Percentiles rank a stretch among this genome's conserved stretches.
phyloP scores from a whole-genome alignment of 345 rosid species.

The Eucalyptus regnans region DNA sequence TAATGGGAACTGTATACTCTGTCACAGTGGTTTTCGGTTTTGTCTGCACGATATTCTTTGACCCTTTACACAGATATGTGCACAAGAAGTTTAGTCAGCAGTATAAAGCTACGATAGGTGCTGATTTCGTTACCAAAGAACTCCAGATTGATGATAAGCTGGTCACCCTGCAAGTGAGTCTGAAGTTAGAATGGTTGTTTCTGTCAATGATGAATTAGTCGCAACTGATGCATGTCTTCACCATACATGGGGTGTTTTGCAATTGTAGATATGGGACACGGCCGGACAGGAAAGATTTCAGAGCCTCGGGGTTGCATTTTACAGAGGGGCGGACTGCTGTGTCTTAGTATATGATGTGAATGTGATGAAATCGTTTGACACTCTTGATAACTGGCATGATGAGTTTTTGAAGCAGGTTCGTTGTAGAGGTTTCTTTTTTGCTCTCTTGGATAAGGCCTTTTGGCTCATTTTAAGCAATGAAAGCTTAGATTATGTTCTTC shows the following conservation, averaged over 20 bases:
- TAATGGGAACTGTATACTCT: neutral
- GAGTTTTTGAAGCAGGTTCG: constrained; percentile 96
- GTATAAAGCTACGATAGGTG: constrained; percentile 97
- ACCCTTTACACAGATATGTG: constrained; percentile 19
- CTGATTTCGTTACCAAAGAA: constrained; percentile 97
- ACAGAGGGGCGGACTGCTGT: constrained; percentile 96
- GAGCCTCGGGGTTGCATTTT: constrained; percentile 96
- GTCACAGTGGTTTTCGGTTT: neutral
- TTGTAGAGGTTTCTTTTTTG: neutral
- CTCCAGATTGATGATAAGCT: constrained; percentile 89
- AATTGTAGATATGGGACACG: constrained; percentile 88
- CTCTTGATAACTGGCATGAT: constrained; percentile 93
- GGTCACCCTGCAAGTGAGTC: constrained; percentile 76
- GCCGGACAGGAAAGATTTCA: constrained; percentile 97
- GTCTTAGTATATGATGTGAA: constrained; percentile 91
- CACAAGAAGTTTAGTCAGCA: constrained; percentile 95
- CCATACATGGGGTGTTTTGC: neutral
- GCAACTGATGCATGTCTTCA: neutral
- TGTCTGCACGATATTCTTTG: neutral
- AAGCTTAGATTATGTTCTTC: neutral
- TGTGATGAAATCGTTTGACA: constrained; percentile 75
- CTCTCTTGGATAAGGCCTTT: neutral
- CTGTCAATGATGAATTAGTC: neutral
- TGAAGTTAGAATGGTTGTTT: neutral
- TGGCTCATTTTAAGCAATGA: neutral